phyloP scores from a whole-genome alignment of 2,329 filamentous ascomycete genomes.

The Fusarium tricinctum region DNA sequence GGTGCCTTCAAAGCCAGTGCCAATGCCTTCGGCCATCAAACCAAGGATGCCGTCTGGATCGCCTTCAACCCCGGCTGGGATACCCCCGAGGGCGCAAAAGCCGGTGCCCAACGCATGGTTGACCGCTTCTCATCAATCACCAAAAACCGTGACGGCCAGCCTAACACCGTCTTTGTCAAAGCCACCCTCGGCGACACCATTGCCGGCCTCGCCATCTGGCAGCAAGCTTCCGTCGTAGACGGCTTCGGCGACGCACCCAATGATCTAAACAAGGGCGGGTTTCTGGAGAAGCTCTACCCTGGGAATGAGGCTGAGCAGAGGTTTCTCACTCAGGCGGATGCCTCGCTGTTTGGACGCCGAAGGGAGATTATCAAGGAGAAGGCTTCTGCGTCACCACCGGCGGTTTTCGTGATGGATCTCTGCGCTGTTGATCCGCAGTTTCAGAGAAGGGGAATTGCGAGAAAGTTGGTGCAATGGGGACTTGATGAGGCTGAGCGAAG shows the following conservation, averaged over 20 bases:
- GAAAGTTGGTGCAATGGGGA: conserved; percentile 62
- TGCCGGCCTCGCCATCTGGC: conserved; percentile 70
- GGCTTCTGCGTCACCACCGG: conserved; percentile 55
- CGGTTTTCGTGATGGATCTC: conserved; percentile 64
- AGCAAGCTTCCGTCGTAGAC: conserved; percentile 63
- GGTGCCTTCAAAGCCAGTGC: conserved; percentile 46
- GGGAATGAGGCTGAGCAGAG: conserved; percentile 60
- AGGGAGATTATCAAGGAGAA: conserved; percentile 59
- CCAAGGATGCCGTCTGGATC: conserved; percentile 65
- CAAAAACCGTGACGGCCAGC: conserved; percentile 59
- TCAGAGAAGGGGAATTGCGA: conserved; percentile 65
- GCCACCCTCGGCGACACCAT: conserved; percentile 62
- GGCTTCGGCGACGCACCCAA: conserved; percentile 61
- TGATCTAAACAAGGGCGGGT: conserved; percentile 50
- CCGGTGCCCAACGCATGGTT: conserved; percentile 56
- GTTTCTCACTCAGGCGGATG: conserved; percentile 61
- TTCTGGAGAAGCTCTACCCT: conserved; percentile 58
- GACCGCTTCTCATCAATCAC: conserved; percentile 58
- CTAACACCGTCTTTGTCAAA: conserved; percentile 67
- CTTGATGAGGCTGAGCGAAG: conserved; percentile 58
- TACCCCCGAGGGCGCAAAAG: conserved; percentile 59
- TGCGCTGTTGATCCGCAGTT: conserved; percentile 67
- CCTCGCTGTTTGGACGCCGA: conserved; percentile 61
- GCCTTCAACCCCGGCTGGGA: conserved; percentile 69
- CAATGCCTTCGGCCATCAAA: conserved; percentile 64